Evolutionary conservation across 345 rosid species (phyloP), one percentile per base, ranked within the genome.

Genomic region (Ceriops decandra): DNA sequence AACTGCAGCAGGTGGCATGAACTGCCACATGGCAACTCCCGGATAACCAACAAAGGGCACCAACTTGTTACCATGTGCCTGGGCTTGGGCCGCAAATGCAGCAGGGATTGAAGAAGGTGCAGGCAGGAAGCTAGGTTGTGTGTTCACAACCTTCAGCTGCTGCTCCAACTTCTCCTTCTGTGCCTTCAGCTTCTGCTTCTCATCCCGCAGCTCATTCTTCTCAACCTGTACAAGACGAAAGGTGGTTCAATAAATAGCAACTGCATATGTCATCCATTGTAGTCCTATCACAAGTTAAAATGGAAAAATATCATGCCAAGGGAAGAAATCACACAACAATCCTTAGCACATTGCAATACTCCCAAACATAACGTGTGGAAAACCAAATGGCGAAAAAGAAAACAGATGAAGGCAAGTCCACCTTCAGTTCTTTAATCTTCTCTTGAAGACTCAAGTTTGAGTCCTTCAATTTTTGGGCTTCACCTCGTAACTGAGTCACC

Each of bases 1-100:
- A 57, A 82, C 74, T 32, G 80, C 75, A 7, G 97, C 83, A 17
- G 90, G 95, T 49, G 93, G 88, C 74, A 95, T 75, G 78, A 89
- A 95, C 78, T 88, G 96, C 97, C 97, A 95, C 99, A 91, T 89
- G 26, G 99, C 82, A 81, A 88, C 69, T 87, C 91, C 65, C 80
- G 93, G 78, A 81, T 82, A 54, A 85, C 91, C 62, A 59, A 91
- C 56, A 87, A 85, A 7, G 85, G 85, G 90, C 81, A 82, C 82
- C 84, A 91, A 76, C 67, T 91, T 36, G 89, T 82, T 91, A 68
- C 96, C 96, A 74, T 82, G 77, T 77, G 87, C 72, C 82, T 20
- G 89, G 82, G 11, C 85, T 74, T 68, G 88, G 83, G 91, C 73
- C 76, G 74, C 68, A 77, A 76, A 91, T 42, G 92, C 83, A 7